phyloP scores from a whole-genome alignment of 2,329 filamentous ascomycete genomes.

The Verticillium dahliae region DNA sequence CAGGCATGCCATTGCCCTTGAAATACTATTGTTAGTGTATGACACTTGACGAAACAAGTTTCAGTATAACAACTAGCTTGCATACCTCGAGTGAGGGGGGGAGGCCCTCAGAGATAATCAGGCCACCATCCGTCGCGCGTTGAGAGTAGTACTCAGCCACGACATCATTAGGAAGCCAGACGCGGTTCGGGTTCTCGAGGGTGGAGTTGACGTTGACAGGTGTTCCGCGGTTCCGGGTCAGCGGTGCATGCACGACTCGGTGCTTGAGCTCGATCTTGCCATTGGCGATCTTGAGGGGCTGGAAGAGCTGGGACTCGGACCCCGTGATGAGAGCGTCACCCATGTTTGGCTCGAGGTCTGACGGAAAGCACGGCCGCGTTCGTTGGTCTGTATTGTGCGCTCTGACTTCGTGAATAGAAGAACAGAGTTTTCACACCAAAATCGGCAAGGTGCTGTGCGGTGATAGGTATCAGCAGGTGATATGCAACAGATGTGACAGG shows the following conservation, averaged over 20 bases:
- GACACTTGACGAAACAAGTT: neutral
- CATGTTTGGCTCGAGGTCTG: slow-evolving; percentile 1
- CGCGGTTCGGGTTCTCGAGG: slow-evolving; percentile 37
- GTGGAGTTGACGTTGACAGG: slow-evolving; percentile 34
- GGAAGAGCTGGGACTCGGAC: slow-evolving; percentile 20
- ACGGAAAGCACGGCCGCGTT: neutral
- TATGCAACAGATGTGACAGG: neutral
- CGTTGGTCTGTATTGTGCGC: neutral
- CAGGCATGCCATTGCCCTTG: slow-evolving; percentile 25
- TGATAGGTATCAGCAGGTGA: neutral
- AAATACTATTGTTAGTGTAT: neutral
- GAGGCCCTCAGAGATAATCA: slow-evolving; percentile 38
- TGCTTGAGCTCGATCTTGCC: slow-evolving; percentile 42
- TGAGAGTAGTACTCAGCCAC: slow-evolving; percentile 37
- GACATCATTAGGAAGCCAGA: slow-evolving; percentile 38
- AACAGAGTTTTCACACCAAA: neutral
- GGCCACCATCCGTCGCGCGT: slow-evolving; percentile 30
- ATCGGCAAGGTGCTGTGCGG: neutral
- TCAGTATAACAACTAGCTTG: slow-evolving; percentile 1
- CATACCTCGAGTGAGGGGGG: slow-evolving; percentile 35
- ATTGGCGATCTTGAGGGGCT: slow-evolving; percentile 26
- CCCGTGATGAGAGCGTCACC: slow-evolving; percentile 7
- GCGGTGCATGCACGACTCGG: slow-evolving; percentile 42
- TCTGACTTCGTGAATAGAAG: neutral
- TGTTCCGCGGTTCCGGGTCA: slow-evolving; percentile 46